Conservation (phyloP, 352 stramenopile genomes). For the Phytophthora syringae region DNA sequence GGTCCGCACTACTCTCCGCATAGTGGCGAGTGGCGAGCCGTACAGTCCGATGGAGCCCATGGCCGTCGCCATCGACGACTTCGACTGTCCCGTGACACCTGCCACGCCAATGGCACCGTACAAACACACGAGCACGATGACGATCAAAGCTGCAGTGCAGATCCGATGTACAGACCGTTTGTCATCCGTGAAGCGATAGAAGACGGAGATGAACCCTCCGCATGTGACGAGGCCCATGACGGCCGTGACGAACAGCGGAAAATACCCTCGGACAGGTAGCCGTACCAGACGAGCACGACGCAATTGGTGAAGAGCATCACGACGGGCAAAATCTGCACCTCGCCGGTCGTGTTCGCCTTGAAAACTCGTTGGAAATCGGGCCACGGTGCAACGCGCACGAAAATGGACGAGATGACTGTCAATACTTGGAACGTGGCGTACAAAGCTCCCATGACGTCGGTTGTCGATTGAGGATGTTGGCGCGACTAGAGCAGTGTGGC, state of each 20-base stretch:
- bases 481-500: not conserved
- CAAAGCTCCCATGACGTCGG: conserved; percentile 21
- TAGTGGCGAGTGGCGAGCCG: conserved; percentile 57
- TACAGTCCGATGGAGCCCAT: conserved; percentile 65
- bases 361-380: conserved; percentile 64
- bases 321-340: conserved; percentile 60
- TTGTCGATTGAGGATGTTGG: not conserved
- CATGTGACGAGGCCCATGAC: conserved; percentile 49
- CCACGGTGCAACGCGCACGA: conserved; percentile 67
- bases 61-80: conserved; percentile 36
- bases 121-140: conserved; percentile 37
- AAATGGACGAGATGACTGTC: conserved; percentile 68
- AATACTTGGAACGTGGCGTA: conserved; percentile 54
- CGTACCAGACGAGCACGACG: conserved; percentile 62
- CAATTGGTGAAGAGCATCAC: conserved; percentile 74
- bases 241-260: conserved; percentile 64
- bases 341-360: conserved; percentile 50
- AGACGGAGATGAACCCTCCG: conserved; percentile 53
- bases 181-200: conserved; percentile 46
- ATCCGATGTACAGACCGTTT: conserved; percentile 27
- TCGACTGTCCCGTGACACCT: conserved; percentile 34
- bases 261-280: conserved; percentile 52
- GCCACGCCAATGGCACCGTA: conserved; percentile 43
- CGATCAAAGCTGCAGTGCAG: conserved; percentile 5
- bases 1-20: conserved; percentile 34